A percentile compares a stretch with the other conserved stretches of the same genome.
Conservation (phyloP, 2,329 filamentous ascomycete genomes). For the Chaetomiaceae sp. region DNA sequence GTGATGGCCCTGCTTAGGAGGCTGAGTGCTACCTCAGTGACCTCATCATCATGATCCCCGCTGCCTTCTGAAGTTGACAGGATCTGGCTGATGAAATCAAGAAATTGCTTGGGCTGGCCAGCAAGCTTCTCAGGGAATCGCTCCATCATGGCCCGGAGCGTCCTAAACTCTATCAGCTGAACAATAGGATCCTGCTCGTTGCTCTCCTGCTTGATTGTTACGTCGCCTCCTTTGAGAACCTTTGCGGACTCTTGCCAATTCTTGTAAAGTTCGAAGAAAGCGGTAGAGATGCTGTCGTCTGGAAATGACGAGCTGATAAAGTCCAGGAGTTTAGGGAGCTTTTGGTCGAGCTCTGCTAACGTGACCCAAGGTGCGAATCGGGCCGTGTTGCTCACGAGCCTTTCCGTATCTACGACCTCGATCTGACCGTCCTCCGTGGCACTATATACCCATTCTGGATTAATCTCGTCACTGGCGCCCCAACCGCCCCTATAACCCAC, state of each 20-base stretch:
- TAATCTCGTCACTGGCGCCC: constrained; percentile 39
- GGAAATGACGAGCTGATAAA: constrained; percentile 48
- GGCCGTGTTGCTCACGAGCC: background rate
- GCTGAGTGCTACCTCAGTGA: constrained; percentile 53
- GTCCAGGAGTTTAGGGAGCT: constrained; percentile 45
- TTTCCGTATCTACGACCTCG: constrained; percentile 42
- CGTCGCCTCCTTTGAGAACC: constrained; percentile 27
- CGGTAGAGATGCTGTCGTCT: constrained; percentile 52
- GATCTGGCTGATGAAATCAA: constrained; percentile 60
- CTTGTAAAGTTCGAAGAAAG: constrained; percentile 58
- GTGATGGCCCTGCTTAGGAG: constrained; percentile 58
- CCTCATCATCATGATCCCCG: constrained; percentile 40
- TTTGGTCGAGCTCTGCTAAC: constrained; percentile 44
- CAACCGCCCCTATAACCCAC: constrained; percentile 53
- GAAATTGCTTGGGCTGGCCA: constrained; percentile 58
- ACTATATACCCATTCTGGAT: constrained; percentile 50
- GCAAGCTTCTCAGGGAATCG: constrained; percentile 60
- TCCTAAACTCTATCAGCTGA: constrained; percentile 53
- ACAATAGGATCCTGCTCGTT: constrained; percentile 38
- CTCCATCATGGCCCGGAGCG: constrained; percentile 63
- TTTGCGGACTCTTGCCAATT: constrained; percentile 48
- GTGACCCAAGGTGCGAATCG: constrained; percentile 14
- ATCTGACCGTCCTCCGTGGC: constrained; percentile 44
- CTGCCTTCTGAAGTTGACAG: constrained; percentile 34
- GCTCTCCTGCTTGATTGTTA: constrained; percentile 27